Conservation (phyloP, 768 basidiomycete species). For the Sporobolomyces pararoseus region DNA sequence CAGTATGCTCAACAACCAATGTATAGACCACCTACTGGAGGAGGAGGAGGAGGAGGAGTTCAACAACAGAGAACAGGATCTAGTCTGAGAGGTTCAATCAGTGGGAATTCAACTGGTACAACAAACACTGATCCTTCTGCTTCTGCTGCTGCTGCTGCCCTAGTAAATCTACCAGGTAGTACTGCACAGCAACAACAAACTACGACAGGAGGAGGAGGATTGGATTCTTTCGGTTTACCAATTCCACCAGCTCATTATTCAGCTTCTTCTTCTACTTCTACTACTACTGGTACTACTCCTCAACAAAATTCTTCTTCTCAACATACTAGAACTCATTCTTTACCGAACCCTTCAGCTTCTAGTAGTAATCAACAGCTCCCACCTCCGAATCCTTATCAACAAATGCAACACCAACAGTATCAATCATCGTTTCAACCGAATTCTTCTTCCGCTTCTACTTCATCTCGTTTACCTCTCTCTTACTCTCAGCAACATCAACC, state of each 20-base stretch:
- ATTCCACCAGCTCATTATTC: slow-evolving; percentile 13
- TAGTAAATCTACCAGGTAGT: neutral
- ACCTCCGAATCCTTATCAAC: neutral
- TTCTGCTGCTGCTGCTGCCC: slow-evolving; percentile 10
- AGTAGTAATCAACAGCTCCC: neutral
- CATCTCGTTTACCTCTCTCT: no score
- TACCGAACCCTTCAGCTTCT: slow-evolving; percentile 1
- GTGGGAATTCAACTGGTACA: neutral
- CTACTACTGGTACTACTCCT: no score
- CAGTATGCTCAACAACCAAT: no score
- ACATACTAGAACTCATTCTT: neutral
- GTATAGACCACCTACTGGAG: neutral
- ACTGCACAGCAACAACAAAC: neutral
- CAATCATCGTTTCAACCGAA: neutral
- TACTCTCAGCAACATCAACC: no score
- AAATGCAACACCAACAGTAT: neutral
- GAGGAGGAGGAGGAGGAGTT: no score
- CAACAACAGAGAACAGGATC: neutral
- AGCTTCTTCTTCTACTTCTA: neutral
- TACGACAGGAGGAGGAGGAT: neutral
- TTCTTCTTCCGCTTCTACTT: no score
- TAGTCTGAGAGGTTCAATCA: neutral
- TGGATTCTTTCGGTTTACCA: slow-evolving; percentile 6
- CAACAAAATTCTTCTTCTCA: no score
- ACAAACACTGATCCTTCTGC: slow-evolving; percentile 12